Conservation (phyloP, 2,329 filamentous ascomycete genomes). For the Ceratocystis smalleyi region DNA sequence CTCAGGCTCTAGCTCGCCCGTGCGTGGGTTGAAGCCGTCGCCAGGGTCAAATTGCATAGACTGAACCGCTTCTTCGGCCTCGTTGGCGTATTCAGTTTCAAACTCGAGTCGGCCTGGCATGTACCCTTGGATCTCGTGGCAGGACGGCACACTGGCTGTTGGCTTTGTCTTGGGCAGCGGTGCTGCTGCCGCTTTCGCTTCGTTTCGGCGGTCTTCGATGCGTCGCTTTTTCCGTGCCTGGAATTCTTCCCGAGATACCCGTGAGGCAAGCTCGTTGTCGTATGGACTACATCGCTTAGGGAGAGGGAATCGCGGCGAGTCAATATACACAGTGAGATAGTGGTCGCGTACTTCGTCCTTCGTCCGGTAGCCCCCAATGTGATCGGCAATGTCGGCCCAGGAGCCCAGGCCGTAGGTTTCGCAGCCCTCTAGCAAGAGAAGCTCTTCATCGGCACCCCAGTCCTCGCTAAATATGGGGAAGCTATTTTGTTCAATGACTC, state of each 20-base stretch:
- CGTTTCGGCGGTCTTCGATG: slow-evolving; percentile 83
- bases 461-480: slow-evolving; percentile 90
- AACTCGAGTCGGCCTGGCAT: slow-evolving; percentile 97
- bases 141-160: slow-evolving; percentile 84
- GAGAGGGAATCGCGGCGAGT: slow-evolving; percentile 70
- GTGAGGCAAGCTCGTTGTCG: slow-evolving; percentile 62
- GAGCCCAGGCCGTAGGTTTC: slow-evolving; percentile 94
- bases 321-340: slow-evolving; percentile 75
- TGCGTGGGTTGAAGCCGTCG: slow-evolving; percentile 73
- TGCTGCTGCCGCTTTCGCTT: slow-evolving; percentile 66
- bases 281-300: slow-evolving; percentile 72
- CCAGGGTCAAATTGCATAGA: slow-evolving; percentile 97
- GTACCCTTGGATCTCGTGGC: slow-evolving; percentile 95
- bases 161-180: slow-evolving; percentile 88
- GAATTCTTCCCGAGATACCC: slow-evolving; percentile 80
- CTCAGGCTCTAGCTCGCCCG: slow-evolving; percentile 79
- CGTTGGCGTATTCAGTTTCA: slow-evolving; percentile 93
- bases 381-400: slow-evolving; percentile 95
- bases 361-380: slow-evolving; percentile 85
- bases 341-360: slow-evolving; percentile 95
- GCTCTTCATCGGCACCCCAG: slow-evolving; percentile 94
- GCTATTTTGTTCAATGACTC: slow-evolving; percentile 95
- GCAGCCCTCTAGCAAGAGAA: slow-evolving; percentile 82
- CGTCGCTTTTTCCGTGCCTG: slow-evolving; percentile 81
- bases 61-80: slow-evolving; percentile 94